These are phyloP conservation scores for Luvunga scandens DNA, from an alignment of 345 rosid species.

Conservation along the genomic window DNA sequence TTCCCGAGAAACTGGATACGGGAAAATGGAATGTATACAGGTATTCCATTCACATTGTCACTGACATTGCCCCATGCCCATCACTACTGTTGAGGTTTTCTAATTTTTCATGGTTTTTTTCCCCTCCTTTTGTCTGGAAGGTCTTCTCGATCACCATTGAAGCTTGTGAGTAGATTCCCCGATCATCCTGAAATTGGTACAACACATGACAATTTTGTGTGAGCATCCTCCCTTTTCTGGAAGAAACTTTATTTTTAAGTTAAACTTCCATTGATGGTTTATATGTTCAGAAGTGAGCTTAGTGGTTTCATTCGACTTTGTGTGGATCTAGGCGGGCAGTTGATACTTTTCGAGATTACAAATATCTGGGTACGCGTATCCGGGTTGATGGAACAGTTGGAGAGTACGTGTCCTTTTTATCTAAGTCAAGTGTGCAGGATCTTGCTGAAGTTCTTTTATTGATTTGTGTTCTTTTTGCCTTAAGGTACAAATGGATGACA, in stretches of 20 bases:
- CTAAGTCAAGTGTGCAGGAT: slow-evolving; percentile 7
- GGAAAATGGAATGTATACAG: slow-evolving; percentile 96
- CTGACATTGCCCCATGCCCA: background rate
- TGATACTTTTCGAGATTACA: slow-evolving; percentile 75
- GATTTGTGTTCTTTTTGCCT: slow-evolving; percentile 8
- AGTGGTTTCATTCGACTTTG: slow-evolving; percentile 15
- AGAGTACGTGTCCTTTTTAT: slow-evolving; percentile 56
- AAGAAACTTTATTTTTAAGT: background rate
- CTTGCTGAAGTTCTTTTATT: slow-evolving; percentile 10
- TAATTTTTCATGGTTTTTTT: background rate
- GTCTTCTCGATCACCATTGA: slow-evolving; percentile 76
- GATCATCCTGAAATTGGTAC: slow-evolving; percentile 89
- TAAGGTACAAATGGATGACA: slow-evolving; percentile 95
- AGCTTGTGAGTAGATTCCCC: slow-evolving; percentile 71
- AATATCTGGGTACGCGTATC: slow-evolving; percentile 81
- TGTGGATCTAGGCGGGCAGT: slow-evolving; percentile 54
- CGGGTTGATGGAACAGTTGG: slow-evolving; percentile 93
- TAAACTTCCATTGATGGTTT: background rate
- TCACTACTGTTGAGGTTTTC: background rate
- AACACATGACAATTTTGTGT: slow-evolving; percentile 92
- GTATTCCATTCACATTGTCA: slow-evolving; percentile 28
- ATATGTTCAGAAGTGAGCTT: background rate
- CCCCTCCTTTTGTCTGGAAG: slow-evolving; percentile 28
- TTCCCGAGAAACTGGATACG: slow-evolving; percentile 86
- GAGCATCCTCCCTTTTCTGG: slow-evolving; percentile 25